Base-by-base conservation (phyloP, 768 basidiomycete genomes). In the Sistotremastrum niveocremeum region DNA sequence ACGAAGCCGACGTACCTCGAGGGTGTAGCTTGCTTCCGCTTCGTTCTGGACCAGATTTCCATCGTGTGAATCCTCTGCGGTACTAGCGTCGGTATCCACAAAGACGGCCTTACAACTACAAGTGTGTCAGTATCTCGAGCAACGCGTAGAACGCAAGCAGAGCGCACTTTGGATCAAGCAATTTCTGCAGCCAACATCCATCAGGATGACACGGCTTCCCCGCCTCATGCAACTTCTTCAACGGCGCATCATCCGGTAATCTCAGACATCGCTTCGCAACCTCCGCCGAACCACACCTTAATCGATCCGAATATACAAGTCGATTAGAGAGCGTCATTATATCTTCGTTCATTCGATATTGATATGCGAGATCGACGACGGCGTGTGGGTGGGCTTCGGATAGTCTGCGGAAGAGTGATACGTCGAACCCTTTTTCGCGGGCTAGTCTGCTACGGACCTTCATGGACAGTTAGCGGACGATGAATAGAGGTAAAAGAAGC, bases 271-370 rank as follows among this genome's bases (percentile, higher is more conserved):
- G 71, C 37, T 68, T 65, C 32, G 85, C 84, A 7, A 94, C 77
- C 11, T 66, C 64, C 40, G 78, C 76, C 7, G 74, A 81, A 4
- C 94, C 95, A 57, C 90, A 94, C 41, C 65, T 70, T 37, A 97
- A 68, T 12, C 81, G 72, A 48, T 82, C 74, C 7, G 73, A 67
- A 55, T 98, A 98, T 7, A 97, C 80, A 41, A 98, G 77, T 46
- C 69, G 71, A 60, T 97, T 98, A 2, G 86, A 87, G 6, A 98
- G 67, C 7, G 74, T 58, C 93, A 97, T 97, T 58, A 98, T 95
- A 50, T 94, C 90, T 46, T 76, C 76, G 61, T 94, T 97, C 95
- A 98, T 98, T 39, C 95, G 73, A 58, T 98, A 99, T 58, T 99
- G 95, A 47, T 83, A 72, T 1, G 76, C 71, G 38, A 99, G 73